Conservation (phyloP, 768 basidiomycete genomes). For the Rhizopogon rudus region DNA sequence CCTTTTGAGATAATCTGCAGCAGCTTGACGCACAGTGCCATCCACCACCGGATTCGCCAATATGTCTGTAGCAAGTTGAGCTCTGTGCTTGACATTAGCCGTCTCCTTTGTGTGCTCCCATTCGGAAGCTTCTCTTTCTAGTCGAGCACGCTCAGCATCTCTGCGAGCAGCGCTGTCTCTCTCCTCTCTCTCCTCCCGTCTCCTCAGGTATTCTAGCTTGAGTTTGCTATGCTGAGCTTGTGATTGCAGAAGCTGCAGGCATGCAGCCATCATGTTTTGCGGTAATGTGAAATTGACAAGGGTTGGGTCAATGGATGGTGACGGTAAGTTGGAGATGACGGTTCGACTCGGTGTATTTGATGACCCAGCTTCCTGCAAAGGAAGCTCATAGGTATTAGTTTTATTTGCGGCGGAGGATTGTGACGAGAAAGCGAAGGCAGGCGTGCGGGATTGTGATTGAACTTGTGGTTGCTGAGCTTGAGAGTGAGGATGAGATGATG, state of each 20-base stretch:
- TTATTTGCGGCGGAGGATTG: constrained; percentile 10
- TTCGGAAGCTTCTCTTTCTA: constrained; percentile 54
- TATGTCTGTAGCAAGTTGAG: constrained; percentile 62
- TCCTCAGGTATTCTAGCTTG: constrained; percentile 63
- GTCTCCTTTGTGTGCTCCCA: constrained; percentile 49
- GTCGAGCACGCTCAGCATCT: constrained; percentile 47
- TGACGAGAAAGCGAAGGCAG: constrained; percentile 12
- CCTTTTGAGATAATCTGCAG: constrained; percentile 68
- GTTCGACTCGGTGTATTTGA: constrained; percentile 14
- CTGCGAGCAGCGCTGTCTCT: constrained; percentile 46
- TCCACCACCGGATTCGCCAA: constrained; percentile 56
- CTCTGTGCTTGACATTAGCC: constrained; percentile 53
- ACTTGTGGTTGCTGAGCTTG: constrained; percentile 36
- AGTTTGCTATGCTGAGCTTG: constrained; percentile 67
- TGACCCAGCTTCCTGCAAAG: constrained; percentile 13
- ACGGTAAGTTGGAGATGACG: constrained; percentile 5
- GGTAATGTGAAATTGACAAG: constrained; percentile 48
- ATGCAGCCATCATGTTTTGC: constrained; percentile 52
- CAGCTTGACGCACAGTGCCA: constrained; percentile 57
- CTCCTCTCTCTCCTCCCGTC: constrained; percentile 68
- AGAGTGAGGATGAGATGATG: constrained; percentile 26
- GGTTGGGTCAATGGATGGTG: constrained; percentile 32
- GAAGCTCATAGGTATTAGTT: constrained; percentile 12
- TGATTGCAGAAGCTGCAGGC: constrained; percentile 56
- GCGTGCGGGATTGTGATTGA: constrained; percentile 14